Base-by-base conservation (phyloP, 306 rosid species). In the Prosopis cineraria region DNA sequence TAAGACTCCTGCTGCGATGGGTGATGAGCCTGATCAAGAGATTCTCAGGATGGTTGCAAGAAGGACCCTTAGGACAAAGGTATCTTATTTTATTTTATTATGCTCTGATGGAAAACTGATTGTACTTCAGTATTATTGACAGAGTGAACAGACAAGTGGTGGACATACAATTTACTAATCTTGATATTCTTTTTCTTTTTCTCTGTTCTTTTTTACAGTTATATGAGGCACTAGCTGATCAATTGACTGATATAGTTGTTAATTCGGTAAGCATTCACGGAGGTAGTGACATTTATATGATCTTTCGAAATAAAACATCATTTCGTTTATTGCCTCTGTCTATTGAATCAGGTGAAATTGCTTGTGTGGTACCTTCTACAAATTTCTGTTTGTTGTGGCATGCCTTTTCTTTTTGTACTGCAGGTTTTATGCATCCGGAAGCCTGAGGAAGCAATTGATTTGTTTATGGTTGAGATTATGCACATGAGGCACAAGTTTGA, bases 401-500 rank as follows among this genome's bases (percentile, higher is more conserved):
- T 80, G 22, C 74, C 13, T 58, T 40, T 37, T 60, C 77, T 73
- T 85, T 79, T 48, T 16, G 14, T 74, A 24, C 67, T 80, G 29
- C 83, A 94, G 98, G 91, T 94, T 85, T 85, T 90, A 65, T 88
- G 97, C 78, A 71, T 94, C 70, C 89, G 97, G 20, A 92, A 89
- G 72, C 97, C 97, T 12, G 96, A 92, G 83, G 97, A 94, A 78
- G 77, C 81, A 41, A 89, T 92, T 84, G 98, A 92, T 83, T 83
- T 94, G 52, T 94, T 94, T 82, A 94, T 94, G 98, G 97, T 94
- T 76, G 98, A 94, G 87, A 90, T 89, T 66, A 94, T 94, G 97
- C 98, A 94, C 83, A 94, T 94, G 98, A 88, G 97, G 40, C 98
- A 94, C 82, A 92, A 94, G 75, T 94, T 94, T 71, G 98, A 94